Conservation (phyloP, 1,284 basidiomycete genomes). For the Gymnopus androsaceus region DNA sequence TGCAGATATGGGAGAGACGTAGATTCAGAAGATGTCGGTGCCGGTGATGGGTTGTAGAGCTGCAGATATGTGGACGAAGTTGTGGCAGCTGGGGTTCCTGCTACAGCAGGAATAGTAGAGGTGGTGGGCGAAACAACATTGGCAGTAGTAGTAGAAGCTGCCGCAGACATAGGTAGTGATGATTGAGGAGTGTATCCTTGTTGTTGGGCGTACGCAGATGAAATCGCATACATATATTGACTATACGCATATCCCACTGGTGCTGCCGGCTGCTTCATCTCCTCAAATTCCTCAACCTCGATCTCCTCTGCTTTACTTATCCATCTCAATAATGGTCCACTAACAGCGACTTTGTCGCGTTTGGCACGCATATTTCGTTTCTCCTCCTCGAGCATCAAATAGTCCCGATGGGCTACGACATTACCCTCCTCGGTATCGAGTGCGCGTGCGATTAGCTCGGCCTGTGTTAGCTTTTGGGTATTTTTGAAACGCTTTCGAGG, state of each 20-base stretch:
- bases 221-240: not conserved
- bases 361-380: conserved; percentile 65
- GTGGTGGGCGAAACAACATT: not conserved
- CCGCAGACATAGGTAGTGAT: not conserved
- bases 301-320: conserved; percentile 43
- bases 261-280: not conserved
- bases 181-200: not conserved
- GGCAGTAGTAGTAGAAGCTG: not conserved
- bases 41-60: not conserved
- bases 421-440: conserved; percentile 88
- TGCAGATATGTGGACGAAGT: not conserved
- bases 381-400: conserved; percentile 79
- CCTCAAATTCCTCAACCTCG: not conserved
- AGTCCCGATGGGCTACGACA: conserved; percentile 76
- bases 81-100: not conserved
- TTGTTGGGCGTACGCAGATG: not conserved
- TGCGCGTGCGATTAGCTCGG: conserved; percentile 77
- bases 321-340: conserved; percentile 48
- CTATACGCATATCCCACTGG: not conserved
- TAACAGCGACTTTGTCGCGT: conserved; percentile 58
- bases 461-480: conserved; percentile 65
- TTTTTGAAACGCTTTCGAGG: conserved; percentile 60
- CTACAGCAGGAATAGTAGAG: not conserved
- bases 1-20: too few relatives aligned
- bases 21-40: not conserved